Evolutionary conservation across 164 flowering plant species (phyloP), one percentile per base, ranked within the genome.

Genomic region (Taxillus chinensis): DNA sequence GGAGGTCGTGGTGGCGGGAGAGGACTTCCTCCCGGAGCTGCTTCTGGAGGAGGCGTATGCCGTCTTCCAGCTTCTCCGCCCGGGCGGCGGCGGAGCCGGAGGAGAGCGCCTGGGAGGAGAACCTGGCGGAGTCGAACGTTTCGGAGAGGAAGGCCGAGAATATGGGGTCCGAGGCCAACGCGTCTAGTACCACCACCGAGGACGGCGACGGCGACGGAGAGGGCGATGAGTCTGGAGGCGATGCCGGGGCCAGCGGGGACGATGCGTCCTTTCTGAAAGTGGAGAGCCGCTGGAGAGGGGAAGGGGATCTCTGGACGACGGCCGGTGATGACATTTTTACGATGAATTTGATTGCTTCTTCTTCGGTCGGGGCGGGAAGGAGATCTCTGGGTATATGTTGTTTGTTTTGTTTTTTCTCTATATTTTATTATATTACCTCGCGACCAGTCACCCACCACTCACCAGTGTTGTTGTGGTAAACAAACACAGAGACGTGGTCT

Each of bases 101-200:
- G 65, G 88, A 76, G 60, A 93, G 96, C 52, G 97, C 97, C 61
- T 86, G 80, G 60, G 98, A 86, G 75, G 98, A 93, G 88, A 93
- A 93, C 16, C 69, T 71, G 39, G 92, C 71, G 63, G 98, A 80
- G 63, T 80, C 73, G 80, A 93, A 93, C 64, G 80, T 77, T 1
- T 88, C 68, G 50, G 98, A 90, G 71, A 93, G 88, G 66, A 93
- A 93, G 5, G 85, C 78, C 42, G 98, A 86, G 86, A 93, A 83
- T 64, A 87, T 72, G 16, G 91, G 95, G 52, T 93, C 96, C 58
- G 79, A 67, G 53, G 96, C 64, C 75, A 90, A 84, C 55, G 92
- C 41, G 48, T 81, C 88, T 15, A 91, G 81, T 3, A 58, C 46
- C 3, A 45, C 10, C 7, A 4, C 27, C 6, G 61, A 79, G 78